Percentiles rank a stretch among this genome's conserved stretches.
Evolutionary conservation across 306 rosid genomes (phyloP).

Genomic region (Inga laurina): DNA sequence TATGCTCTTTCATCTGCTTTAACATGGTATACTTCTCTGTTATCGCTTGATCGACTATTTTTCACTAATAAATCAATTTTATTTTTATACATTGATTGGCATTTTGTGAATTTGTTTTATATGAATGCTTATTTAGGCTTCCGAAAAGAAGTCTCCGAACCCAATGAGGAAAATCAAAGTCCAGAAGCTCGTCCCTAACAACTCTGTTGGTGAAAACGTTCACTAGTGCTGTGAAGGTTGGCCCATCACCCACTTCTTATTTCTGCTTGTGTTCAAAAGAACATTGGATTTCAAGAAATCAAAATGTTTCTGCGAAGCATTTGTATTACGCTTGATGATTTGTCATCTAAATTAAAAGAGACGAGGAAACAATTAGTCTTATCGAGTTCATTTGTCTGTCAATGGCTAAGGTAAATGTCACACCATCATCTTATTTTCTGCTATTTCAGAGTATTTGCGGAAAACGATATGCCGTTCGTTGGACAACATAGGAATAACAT

Average conservation of each 20-base stretch:
- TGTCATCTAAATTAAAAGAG: background rate
- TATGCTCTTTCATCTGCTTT: too few relatives aligned
- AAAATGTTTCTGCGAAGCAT: background rate
- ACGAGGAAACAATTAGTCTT: background rate
- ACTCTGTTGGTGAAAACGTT: slow-evolving; percentile 53
- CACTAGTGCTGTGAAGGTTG: slow-evolving; percentile 66
- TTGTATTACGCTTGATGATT: background rate
- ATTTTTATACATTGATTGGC: too few relatives aligned
- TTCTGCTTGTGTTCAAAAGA: background rate
- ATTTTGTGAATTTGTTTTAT: too few relatives aligned
- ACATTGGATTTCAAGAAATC: background rate
- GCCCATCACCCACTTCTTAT: background rate
- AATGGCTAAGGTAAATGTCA: background rate
- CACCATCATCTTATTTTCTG: too few relatives aligned
- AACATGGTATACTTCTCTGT: too few relatives aligned
- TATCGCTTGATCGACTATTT: too few relatives aligned
- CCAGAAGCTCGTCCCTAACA: slow-evolving; percentile 70
- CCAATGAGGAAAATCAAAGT: slow-evolving; percentile 74
- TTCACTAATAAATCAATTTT: too few relatives aligned
- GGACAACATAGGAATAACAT: too few relatives aligned
- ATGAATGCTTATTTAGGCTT: slow-evolving; percentile 32
- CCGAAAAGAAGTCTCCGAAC: slow-evolving; percentile 61
- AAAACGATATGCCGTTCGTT: too few relatives aligned
- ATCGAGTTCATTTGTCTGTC: background rate
- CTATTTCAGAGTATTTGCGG: too few relatives aligned